phyloP scores from a whole-genome alignment of 1,284 basidiomycete species.

The Ceratobasidium sp. region DNA sequence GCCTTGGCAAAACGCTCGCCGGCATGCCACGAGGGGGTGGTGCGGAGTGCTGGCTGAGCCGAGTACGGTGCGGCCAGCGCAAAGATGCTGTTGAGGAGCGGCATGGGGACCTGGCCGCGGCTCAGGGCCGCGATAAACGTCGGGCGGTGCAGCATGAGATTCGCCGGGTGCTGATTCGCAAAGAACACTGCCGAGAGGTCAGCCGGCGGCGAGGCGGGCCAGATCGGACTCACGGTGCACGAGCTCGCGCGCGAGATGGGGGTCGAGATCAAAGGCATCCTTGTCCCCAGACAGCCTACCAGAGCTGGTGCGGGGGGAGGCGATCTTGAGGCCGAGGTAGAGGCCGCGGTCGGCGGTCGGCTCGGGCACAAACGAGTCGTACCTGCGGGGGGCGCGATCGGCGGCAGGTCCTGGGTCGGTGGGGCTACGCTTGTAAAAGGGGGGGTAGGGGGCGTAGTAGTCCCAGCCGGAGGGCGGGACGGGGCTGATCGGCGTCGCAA shows the following conservation, averaged over 20 bases:
- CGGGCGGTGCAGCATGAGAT: slow-evolving; percentile 77
- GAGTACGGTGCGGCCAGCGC: slow-evolving; percentile 79
- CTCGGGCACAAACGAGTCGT: slow-evolving; percentile 45
- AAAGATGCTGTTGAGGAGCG: slow-evolving; percentile 73
- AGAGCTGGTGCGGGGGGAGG: slow-evolving; percentile 22
- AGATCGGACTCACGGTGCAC: slow-evolving; percentile 68
- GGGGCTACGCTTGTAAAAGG: slow-evolving; percentile 3
- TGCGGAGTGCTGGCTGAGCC: slow-evolving; percentile 69
- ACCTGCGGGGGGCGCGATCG: slow-evolving; percentile 16
- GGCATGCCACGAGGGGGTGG: slow-evolving; percentile 68
- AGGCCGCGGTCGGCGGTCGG: slow-evolving; percentile 23
- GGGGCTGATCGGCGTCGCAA: slow-evolving; percentile 41
- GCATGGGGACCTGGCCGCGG: slow-evolving; percentile 68
- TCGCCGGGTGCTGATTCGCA: slow-evolving; percentile 73
- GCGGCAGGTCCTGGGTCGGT: slow-evolving; percentile 4
- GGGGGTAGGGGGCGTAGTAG: slow-evolving; percentile 15
- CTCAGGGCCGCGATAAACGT: slow-evolving; percentile 73
- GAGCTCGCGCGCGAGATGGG: slow-evolving; percentile 72
- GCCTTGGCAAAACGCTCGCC: slow-evolving; percentile 76
- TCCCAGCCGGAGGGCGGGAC: slow-evolving; percentile 18
- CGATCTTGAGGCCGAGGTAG: slow-evolving; percentile 37
- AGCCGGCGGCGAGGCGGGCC: slow-evolving; percentile 30
- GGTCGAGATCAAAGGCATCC: slow-evolving; percentile 60
- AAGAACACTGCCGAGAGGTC: slow-evolving; percentile 70
- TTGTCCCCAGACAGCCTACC: slow-evolving; percentile 40